A percentile compares a stretch with the other conserved stretches of the same genome.
phyloP scores from a whole-genome alignment of 2,329 filamentous ascomycete species.

The Exserohilum turcica region DNA sequence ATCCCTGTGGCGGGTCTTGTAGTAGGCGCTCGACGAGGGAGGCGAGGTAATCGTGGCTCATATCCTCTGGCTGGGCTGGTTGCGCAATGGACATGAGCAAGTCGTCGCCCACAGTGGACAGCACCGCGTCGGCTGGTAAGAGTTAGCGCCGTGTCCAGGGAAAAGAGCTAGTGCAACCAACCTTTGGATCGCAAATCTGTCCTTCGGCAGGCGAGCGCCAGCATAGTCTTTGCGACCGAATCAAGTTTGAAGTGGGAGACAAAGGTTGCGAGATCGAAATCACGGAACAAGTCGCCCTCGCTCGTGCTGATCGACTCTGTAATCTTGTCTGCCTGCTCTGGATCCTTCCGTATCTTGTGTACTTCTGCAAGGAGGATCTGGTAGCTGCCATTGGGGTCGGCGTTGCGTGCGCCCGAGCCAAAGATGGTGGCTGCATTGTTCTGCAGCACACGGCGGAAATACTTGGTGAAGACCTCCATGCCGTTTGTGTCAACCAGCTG shows the following conservation, averaged over 20 bases:
- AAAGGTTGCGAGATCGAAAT: constrained; percentile 95
- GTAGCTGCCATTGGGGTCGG: constrained; percentile 80
- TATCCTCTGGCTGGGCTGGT: constrained; percentile 65
- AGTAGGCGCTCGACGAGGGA: constrained; percentile 84
- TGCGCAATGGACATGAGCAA: constrained; percentile 79
- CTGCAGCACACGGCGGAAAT: constrained; percentile 89
- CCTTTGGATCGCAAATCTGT: constrained; percentile 88
- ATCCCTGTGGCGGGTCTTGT: constrained; percentile 83
- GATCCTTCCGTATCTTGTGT: constrained; percentile 80
- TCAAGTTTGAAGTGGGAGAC: constrained; percentile 96
- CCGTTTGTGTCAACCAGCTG: constrained; percentile 96
- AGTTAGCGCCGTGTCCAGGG: constrained; percentile 21
- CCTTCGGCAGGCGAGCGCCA: constrained; percentile 86
- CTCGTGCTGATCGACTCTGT: constrained; percentile 90
- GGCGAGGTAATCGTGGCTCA: constrained; percentile 73
- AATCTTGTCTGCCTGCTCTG: constrained; percentile 84
- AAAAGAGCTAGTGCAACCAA: constrained; percentile 49
- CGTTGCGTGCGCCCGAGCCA: constrained; percentile 73
- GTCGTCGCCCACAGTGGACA: constrained; percentile 76
- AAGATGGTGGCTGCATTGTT: constrained; percentile 93
- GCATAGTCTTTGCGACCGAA: constrained; percentile 81
- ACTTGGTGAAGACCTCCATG: constrained; percentile 98
- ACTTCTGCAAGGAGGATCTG: constrained; percentile 82
- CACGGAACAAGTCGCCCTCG: constrained; percentile 90
- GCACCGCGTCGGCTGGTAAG: constrained; percentile 78